Evolutionary conservation across 2,329 filamentous ascomycete genomes (phyloP), one percentile per base, ranked within the genome.

Genomic region (Graphilbum sp.): DNA sequence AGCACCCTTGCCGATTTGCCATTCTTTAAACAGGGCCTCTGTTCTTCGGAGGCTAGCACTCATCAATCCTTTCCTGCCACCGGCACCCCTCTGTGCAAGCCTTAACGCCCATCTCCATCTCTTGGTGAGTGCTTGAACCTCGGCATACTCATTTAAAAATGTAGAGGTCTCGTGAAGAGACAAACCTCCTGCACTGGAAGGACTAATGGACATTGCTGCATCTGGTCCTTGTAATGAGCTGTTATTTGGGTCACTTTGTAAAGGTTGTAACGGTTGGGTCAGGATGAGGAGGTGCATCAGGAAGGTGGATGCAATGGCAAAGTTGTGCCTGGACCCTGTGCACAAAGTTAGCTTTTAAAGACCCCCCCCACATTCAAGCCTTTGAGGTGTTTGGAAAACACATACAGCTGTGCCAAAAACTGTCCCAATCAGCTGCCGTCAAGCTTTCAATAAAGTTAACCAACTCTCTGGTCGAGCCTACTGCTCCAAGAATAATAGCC

Each of bases 401-500:
- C 41, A 18, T 29, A 43, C 41, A 43, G 10, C 34, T 30, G 19
- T 24, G 38, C 41, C 41, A 43, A 15, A 43, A 43, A 2, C 27
- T 32, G 19, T 43, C 41, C 41, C 41, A 43, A 3, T 40, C 41
- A 11, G 37, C 41, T n/a, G 35, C 19, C 3, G 41, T 37, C 17
- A 43, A 18, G 27, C 27, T n/a, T 13, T 38, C 41, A 3, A 40
- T 32, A 24, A 43, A 43, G 5, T 15, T 27, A n/a, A 40, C 19
- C 23, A 37, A 31, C n/a, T 40, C 34, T 4, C 37, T 36, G 5
- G 34, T 25, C 1, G 17, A 18, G 16, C 32, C 18, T 15, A 39
- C 18, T 11, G 37, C 35, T n/a, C 41, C 38, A 5, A 17, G 24
- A 9, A 43, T 13, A 11, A 32, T 35, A 19, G 36, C 41, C 2